Evolutionary conservation across 2,329 filamentous ascomycete genomes (phyloP).

Genomic region (Penicillium sp.): DNA sequence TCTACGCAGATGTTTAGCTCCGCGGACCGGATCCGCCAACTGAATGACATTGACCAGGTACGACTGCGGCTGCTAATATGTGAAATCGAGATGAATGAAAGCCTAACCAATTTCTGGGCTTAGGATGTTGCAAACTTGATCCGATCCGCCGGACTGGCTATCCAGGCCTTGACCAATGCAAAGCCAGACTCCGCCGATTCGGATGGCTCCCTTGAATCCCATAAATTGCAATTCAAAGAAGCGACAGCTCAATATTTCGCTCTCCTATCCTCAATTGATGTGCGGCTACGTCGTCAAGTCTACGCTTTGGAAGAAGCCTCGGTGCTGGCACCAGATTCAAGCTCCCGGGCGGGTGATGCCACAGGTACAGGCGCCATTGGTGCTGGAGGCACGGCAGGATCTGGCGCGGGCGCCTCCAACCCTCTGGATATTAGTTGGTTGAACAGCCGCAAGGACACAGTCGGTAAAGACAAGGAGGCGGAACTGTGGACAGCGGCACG

Average conservation of each 20-base stretch:
- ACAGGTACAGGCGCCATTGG: constrained; percentile 30
- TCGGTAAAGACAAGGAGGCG: constrained; percentile 77
- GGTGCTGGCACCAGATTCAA: constrained; percentile 58
- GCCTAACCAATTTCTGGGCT: neutral
- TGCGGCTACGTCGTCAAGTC: constrained; percentile 70
- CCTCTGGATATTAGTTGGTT: constrained; percentile 82
- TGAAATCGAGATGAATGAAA: neutral
- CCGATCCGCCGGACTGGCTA: constrained; percentile 58
- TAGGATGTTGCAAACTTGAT: constrained; percentile 56
- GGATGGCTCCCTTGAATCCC: constrained; percentile 51
- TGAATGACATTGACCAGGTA: constrained; percentile 74
- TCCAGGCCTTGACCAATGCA: constrained; percentile 61
- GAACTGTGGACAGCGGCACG: constrained; percentile 69
- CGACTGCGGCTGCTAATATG: neutral
- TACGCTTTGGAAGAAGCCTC: constrained; percentile 77
- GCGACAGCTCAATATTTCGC: constrained; percentile 62
- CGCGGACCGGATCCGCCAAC: constrained; percentile 74
- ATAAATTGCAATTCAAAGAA: constrained; percentile 58
- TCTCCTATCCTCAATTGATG: constrained; percentile 70
- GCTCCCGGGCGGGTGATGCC: constrained; percentile 32
- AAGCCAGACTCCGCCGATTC: constrained; percentile 34
- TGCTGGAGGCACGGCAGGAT: constrained; percentile 17
- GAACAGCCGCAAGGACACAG: constrained; percentile 78
- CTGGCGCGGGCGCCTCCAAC: constrained; percentile 47
- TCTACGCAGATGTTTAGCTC: constrained; percentile 57